phyloP scores from a whole-genome alignment of 2,329 filamentous ascomycete genomes.

The Clarireedia homoeocarpa region DNA sequence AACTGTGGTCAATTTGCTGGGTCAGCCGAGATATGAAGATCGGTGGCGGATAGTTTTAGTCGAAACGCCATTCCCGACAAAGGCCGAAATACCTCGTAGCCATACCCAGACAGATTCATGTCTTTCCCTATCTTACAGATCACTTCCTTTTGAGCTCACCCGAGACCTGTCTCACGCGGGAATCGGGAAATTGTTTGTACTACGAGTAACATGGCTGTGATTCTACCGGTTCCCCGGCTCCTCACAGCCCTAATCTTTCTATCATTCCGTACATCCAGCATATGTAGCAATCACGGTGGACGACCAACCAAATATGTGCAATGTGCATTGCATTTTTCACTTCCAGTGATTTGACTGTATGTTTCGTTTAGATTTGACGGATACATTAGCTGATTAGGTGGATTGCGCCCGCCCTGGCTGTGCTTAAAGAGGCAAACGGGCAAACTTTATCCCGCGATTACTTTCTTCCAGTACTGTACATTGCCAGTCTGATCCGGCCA shows the following conservation, averaged over 20 bases:
- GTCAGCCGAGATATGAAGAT: background rate
- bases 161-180: background rate
- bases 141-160: background rate
- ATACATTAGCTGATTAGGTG: background rate
- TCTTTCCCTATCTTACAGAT: background rate
- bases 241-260: background rate
- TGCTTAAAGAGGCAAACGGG: background rate
- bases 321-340: too few species aligned
- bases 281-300: conserved; percentile 1
- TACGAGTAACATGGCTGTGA: too few species aligned
- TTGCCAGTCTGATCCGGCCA: background rate
- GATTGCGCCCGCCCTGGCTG: background rate
- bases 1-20: background rate
- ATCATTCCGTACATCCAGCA: background rate
- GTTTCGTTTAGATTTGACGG: too few species aligned
- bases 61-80: background rate
- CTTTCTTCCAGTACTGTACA: background rate
- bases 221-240: background rate
- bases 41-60: background rate
- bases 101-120: background rate
- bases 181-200: background rate
- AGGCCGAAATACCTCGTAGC: background rate
- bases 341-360: too few species aligned
- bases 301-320: background rate
- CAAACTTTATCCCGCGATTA: background rate